Percentiles rank a stretch among this genome's conserved stretches.
Conservation (phyloP, 2,329 filamentous ascomycete genomes). For the Fusarium sp. region DNA sequence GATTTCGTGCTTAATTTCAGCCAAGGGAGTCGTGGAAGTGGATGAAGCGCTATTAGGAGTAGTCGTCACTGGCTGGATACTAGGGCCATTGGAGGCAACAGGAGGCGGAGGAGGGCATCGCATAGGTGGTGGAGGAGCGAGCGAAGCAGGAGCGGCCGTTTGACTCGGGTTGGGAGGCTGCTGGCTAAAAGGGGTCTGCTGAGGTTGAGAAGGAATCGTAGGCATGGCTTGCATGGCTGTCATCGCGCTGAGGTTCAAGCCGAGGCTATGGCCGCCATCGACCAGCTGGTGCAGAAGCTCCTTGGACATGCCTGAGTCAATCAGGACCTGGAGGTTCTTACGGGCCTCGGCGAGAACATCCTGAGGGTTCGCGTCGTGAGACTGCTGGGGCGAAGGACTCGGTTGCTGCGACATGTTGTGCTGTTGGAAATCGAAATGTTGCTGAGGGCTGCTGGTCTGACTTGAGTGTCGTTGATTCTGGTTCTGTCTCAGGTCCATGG, state of each 20-base stretch:
- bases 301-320: constrained; percentile 56
- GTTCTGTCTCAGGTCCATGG: constrained; percentile 47
- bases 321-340: constrained; percentile 57
- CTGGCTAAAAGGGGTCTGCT: constrained; percentile 30
- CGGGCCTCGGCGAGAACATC: constrained; percentile 57
- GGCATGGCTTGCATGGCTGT: constrained; percentile 22
- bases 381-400: constrained; percentile 41
- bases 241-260: constrained; percentile 31
- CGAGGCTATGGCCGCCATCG: constrained; percentile 50
- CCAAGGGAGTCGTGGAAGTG: constrained; percentile 36
- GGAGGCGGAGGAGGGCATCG: constrained; percentile 48
- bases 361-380: constrained; percentile 50
- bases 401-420: constrained; percentile 39
- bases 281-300: constrained; percentile 55
- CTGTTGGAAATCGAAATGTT: constrained; percentile 33
- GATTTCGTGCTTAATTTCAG: constrained; percentile 45
- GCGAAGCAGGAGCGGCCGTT: constrained; percentile 32
- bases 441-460: constrained; percentile 42
- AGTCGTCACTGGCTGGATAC: constrained; percentile 30
- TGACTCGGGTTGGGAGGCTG: constrained; percentile 29
- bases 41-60: constrained; percentile 34
- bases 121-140: constrained; percentile 45
- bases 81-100: constrained; percentile 32
- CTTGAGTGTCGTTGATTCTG: constrained; percentile 22
- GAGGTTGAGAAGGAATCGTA: constrained; percentile 26